A percentile compares a stretch with the other conserved stretches of the same genome.
These are phyloP conservation scores for Flaveria floridana DNA, from an alignment of 140 eudicot genomes.

Conservation along the genomic window DNA sequence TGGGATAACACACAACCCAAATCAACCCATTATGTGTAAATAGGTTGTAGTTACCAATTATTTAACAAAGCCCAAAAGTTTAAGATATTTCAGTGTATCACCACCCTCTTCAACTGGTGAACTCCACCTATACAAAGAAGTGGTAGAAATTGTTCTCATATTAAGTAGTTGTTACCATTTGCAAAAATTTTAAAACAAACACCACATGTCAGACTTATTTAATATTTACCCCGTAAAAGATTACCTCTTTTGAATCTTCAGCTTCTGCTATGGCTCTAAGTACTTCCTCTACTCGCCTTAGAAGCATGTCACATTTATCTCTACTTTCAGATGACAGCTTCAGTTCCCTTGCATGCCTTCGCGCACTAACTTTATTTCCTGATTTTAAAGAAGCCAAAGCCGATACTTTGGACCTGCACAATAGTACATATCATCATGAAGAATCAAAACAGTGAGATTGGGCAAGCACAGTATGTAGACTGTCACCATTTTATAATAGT, in stretches of 20 bases:
- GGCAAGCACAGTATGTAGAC: neutral
- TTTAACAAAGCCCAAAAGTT: neutral
- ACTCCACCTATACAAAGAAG: neutral
- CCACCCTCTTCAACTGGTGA: neutral
- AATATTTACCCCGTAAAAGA: constrained; percentile 3
- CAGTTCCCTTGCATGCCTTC: constrained; percentile 66
- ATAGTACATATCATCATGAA: constrained; percentile 8
- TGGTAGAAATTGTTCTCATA: neutral
- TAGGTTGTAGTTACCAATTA: neutral
- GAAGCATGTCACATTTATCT: constrained; percentile 52
- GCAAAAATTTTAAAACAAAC: neutral
- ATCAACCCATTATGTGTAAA: neutral
- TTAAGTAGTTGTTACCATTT: neutral
- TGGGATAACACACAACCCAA: neutral
- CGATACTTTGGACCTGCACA: constrained; percentile 50
- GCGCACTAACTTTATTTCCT: constrained; percentile 59
- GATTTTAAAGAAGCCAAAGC: constrained; percentile 66
- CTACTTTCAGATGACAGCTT: constrained; percentile 64
- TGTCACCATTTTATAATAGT: too few species aligned
- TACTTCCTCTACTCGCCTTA: constrained; percentile 81
- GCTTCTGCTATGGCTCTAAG: constrained; percentile 70
- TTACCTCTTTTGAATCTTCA: constrained; percentile 74
- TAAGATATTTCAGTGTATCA: neutral
- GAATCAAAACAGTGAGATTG: constrained; percentile 14
- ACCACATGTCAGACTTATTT: constrained; percentile 6